These are phyloP conservation scores for Lomentospora prolificans DNA, from an alignment of 2,329 filamentous ascomycete species.

Conservation along the genomic window DNA sequence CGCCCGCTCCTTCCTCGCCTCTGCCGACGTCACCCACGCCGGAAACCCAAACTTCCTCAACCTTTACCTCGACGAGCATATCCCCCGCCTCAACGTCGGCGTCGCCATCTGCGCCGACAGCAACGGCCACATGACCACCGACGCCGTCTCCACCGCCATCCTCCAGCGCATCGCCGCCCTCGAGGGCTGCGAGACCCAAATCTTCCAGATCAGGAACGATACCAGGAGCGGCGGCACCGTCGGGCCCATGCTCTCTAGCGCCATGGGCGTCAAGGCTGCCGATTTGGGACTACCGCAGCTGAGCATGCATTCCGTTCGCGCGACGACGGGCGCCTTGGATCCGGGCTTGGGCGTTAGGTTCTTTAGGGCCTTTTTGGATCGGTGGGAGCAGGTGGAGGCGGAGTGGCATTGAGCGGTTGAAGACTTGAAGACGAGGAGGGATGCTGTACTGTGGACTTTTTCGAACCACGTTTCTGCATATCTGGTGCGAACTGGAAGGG, in stretches of 20 bases:
- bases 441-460: neutral
- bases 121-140: constrained; percentile 95
- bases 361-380: constrained; percentile 82
- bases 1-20: constrained; percentile 85
- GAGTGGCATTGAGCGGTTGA: constrained; percentile 50
- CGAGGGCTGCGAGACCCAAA: constrained; percentile 61
- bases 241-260: constrained; percentile 77
- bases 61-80: constrained; percentile 75
- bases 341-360: constrained; percentile 80
- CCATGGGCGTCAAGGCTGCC: constrained; percentile 71
- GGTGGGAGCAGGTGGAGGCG: constrained; percentile 73
- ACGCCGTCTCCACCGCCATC: constrained; percentile 74
- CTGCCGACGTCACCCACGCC: constrained; percentile 87
- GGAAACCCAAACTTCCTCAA: constrained; percentile 88
- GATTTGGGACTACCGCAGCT: constrained; percentile 87
- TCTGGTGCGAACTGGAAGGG: too few species aligned
- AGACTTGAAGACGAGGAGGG: neutral
- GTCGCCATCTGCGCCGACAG: constrained; percentile 70
- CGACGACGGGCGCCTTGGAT: constrained; percentile 76
- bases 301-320: constrained; percentile 88
- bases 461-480: neutral
- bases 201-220: constrained; percentile 95
- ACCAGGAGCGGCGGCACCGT: constrained; percentile 83
- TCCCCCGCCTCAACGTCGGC: constrained; percentile 81
- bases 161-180: constrained; percentile 70